Evolutionary conservation across 1,284 basidiomycete genomes (phyloP).

Genomic region (Leccinum griseonigrum): DNA sequence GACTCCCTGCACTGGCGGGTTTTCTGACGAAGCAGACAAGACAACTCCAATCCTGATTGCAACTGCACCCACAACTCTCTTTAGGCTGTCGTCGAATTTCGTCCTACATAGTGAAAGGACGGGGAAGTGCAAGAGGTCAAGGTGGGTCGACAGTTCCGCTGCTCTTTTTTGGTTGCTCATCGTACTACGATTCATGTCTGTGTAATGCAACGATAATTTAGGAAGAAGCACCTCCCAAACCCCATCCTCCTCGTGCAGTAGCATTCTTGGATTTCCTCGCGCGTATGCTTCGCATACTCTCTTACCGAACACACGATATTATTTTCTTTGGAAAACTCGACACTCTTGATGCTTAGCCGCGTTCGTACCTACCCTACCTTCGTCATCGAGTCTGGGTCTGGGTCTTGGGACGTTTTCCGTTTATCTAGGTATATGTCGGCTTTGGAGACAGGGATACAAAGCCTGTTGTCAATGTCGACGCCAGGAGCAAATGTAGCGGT

Average conservation of each 20-base stretch:
- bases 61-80: conserved; percentile 69
- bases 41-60: conserved; percentile 38
- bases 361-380: conserved; percentile 39
- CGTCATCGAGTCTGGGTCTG: conserved; percentile 47
- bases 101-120: conserved; percentile 71
- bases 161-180: background rate
- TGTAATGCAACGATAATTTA: conserved; percentile 27
- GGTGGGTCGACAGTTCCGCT: conserved; percentile 39
- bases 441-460: conserved; percentile 70
- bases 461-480: conserved; percentile 72
- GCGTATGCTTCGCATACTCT: conserved; percentile 75
- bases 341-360: conserved; percentile 53
- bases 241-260: conserved; percentile 78
- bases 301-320: conserved; percentile 77
- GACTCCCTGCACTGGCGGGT: conserved; percentile 5
- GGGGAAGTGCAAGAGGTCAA: conserved; percentile 76
- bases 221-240: conserved; percentile 70
- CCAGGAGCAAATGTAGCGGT: conserved; percentile 56
- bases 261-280: conserved; percentile 62
- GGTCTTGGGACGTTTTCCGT: conserved; percentile 68
- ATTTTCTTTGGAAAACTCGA: conserved; percentile 64
- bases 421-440: conserved; percentile 88
- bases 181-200: conserved; percentile 5
- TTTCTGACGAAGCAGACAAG: conserved; percentile 37
- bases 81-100: conserved; percentile 86